Evolutionary conservation across 306 rosid species (phyloP).

Genomic region (cucumber (Cucumis sativus)): Cucumber_9930_V3 NC_026661.2:19435501-19436000

Average conservation of each 20-base stretch:
- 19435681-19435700: background rate
- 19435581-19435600: background rate
- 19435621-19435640: too few species aligned
- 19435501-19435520: too few species aligned
- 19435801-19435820: background rate
- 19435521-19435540: background rate
- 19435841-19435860: constrained; percentile 39
- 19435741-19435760: background rate
- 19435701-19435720: background rate
- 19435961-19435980: too few species aligned
- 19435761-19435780: background rate
- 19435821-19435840: constrained; percentile 1
- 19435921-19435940: too few species aligned
- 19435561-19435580: background rate
- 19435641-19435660: background rate
- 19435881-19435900: constrained; percentile 42
- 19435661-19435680: background rate
- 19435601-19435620: too few species aligned
- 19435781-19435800: background rate
- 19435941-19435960: too few species aligned
- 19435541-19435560: background rate
- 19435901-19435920: too few species aligned
- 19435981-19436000: too few species aligned
- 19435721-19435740: background rate
- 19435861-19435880: constrained; percentile 47